phyloP scores from a whole-genome alignment of 306 rosid species.

The Benincasa hispida region DNA sequence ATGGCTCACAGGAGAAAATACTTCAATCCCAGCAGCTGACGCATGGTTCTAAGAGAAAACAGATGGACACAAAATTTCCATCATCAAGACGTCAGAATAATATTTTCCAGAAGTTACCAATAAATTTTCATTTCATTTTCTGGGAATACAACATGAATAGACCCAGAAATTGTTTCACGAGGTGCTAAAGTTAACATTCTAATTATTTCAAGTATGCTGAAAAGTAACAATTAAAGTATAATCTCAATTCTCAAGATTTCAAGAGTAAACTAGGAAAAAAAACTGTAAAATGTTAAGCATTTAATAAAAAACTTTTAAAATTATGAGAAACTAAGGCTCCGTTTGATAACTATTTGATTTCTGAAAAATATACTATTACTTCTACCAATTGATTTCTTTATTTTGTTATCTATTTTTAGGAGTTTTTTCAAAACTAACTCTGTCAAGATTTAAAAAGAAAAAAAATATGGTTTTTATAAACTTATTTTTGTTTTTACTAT shows the following conservation, averaged over 20 bases:
- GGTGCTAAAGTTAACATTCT: background rate
- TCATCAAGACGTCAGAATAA: background rate
- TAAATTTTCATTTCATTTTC: background rate
- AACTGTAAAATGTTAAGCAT: background rate
- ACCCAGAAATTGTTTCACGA: background rate
- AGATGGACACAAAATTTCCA: background rate
- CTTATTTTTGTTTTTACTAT: too few species aligned
- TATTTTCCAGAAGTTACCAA: background rate
- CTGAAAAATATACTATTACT: too few species aligned
- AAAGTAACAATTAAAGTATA: background rate
- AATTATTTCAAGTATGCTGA: background rate
- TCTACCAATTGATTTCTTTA: too few species aligned
- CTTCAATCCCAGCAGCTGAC: conserved; percentile 51
- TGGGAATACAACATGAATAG: background rate
- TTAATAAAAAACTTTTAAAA: background rate
- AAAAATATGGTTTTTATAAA: too few species aligned
- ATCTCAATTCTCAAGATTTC: background rate
- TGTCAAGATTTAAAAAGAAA: too few species aligned
- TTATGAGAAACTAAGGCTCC: background rate
- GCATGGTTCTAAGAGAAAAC: conserved; percentile 38
- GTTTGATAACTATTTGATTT: too few species aligned
- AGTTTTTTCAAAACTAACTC: too few species aligned
- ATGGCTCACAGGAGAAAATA: conserved; percentile 79
- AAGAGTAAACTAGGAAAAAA: background rate
- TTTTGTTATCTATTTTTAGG: too few species aligned